These are phyloP conservation scores for Clarkia xantiana DNA, from an alignment of 345 rosid genomes.

Conservation along the genomic window DNA sequence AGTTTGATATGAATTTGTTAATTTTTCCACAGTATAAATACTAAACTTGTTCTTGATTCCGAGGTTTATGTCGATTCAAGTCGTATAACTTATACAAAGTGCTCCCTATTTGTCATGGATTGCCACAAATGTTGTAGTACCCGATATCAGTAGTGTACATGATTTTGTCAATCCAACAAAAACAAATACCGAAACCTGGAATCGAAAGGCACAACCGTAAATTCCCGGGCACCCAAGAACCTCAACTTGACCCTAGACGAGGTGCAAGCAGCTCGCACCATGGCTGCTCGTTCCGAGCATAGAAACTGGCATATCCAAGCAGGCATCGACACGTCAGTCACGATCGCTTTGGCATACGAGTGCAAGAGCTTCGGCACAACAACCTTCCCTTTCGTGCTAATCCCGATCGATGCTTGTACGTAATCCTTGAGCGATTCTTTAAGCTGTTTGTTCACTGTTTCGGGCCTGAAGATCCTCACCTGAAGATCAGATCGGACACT, in stretches of 20 bases:
- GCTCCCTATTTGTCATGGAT: too few species aligned
- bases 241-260: constrained; percentile 30
- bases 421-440: constrained; percentile 35
- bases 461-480: constrained; percentile 52
- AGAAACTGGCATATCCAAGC: constrained; percentile 56
- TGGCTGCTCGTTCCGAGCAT: constrained; percentile 27
- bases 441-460: constrained; percentile 31
- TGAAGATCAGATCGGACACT: constrained; percentile 8
- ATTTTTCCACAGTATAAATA: too few species aligned
- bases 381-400: constrained; percentile 35
- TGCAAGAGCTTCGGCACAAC: constrained; percentile 47
- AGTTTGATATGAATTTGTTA: too few species aligned
- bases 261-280: constrained; percentile 24
- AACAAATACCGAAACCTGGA: constrained; percentile 52
- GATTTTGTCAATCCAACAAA: constrained; percentile 13
- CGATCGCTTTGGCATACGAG: constrained; percentile 31
- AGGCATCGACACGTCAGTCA: constrained; percentile 25
- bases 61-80: too few species aligned
- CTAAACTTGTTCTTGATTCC: too few species aligned
- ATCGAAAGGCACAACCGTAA: constrained; percentile 37
- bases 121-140: too few species aligned
- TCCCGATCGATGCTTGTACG: constrained; percentile 38
- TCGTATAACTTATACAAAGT: too few species aligned
- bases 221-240: constrained; percentile 31
- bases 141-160: too few species aligned